A percentile compares a stretch with the other conserved stretches of the same genome.
phyloP scores from a whole-genome alignment of 345 rosid species.

The Balakata baccata region DNA sequence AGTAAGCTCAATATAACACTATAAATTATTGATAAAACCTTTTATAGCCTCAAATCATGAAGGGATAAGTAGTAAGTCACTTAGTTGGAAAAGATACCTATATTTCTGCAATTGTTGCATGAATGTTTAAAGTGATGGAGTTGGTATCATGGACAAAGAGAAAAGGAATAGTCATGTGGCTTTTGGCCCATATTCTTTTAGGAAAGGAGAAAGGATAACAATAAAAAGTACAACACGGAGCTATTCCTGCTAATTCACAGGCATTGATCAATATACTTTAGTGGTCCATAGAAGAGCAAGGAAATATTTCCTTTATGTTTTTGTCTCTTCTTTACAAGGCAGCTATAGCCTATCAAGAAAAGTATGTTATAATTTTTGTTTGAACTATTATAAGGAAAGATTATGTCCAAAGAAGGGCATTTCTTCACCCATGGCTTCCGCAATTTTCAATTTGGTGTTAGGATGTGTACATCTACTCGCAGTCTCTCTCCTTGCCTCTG shows the following conservation, averaged over 20 bases:
- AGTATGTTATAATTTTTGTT: background rate
- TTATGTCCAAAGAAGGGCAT: background rate
- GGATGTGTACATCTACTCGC: slow-evolving; percentile 9
- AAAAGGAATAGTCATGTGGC: background rate
- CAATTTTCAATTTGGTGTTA: background rate
- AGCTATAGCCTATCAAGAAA: background rate
- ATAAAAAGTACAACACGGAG: background rate
- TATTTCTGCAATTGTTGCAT: background rate
- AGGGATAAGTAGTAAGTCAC: no score
- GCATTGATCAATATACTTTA: background rate
- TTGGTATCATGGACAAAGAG: background rate
- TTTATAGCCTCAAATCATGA: no score
- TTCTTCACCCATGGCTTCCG: slow-evolving; percentile 28
- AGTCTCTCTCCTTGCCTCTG: slow-evolving; percentile 13
- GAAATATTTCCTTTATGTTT: background rate
- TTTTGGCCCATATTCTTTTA: background rate
- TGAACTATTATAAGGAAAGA: background rate
- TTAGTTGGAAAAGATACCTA: background rate
- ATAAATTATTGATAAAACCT: no score
- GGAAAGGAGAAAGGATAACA: background rate
- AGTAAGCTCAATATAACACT: no score
- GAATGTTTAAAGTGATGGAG: background rate
- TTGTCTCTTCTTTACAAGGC: slow-evolving; percentile 7
- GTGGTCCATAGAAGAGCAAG: background rate
- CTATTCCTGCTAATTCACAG: background rate